These are phyloP conservation scores for Takakia lepidozioides DNA, from an alignment of 225 moss, liverwort and hornwort genomes.

Conservation along the genomic window DNA sequence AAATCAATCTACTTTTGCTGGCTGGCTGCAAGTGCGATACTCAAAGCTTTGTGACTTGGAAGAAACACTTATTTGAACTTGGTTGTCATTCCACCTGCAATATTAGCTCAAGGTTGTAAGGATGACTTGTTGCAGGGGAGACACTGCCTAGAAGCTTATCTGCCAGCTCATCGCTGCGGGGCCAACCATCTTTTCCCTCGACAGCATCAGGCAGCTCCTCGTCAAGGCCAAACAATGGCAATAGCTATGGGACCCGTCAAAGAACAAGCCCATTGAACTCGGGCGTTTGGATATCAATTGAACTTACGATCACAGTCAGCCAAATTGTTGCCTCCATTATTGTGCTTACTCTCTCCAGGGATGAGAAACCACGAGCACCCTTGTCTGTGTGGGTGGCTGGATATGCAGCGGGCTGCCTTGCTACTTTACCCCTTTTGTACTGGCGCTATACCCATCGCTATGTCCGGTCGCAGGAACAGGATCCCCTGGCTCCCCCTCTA, in stretches of 20 bases:
- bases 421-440: constrained; percentile 1
- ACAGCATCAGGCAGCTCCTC: background rate
- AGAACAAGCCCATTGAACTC: constrained; percentile 2
- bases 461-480: too few relatives aligned
- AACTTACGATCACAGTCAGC: background rate
- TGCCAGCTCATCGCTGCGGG: constrained; percentile 32
- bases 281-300: background rate
- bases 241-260: background rate
- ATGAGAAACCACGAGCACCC: background rate
- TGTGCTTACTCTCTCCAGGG: constrained; percentile 1
- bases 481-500: too few relatives aligned
- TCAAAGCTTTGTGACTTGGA: too few relatives aligned
- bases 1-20: too few relatives aligned
- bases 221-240: background rate
- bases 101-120: too few relatives aligned
- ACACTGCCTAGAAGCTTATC: constrained; percentile 34
- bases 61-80: too few relatives aligned
- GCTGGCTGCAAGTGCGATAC: too few relatives aligned
- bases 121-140: constrained; percentile 28
- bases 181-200: constrained; percentile 26
- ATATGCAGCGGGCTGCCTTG: constrained; percentile 1
- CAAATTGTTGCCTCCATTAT: constrained; percentile 3
- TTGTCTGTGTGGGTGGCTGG: background rate
- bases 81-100: too few relatives aligned
- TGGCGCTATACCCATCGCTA: too few relatives aligned